Percentiles rank a stretch among this genome's conserved stretches.
Evolutionary conservation across 345 rosid species (phyloP).

Genomic region (Capsella bursapastoris): DNA sequence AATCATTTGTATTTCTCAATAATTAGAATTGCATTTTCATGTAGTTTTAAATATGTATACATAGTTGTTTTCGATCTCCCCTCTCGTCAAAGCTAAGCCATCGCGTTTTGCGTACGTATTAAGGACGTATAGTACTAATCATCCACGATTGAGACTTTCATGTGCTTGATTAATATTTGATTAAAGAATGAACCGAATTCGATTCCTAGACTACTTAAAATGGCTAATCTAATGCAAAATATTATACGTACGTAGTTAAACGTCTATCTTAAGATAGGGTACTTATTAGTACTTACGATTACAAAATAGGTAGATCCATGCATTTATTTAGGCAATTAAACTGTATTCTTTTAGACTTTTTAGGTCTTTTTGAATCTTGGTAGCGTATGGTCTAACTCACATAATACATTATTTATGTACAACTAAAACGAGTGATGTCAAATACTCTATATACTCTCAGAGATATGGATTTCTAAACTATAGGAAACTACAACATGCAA

Average conservation of each 20-base stretch:
- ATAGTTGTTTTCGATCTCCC: slow-evolving; percentile 6
- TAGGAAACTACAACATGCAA: background rate
- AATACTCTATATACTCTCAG: background rate
- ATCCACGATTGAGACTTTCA: background rate
- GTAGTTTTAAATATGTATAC: background rate
- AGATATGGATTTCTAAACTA: background rate
- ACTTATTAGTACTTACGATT: background rate
- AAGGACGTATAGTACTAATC: slow-evolving; percentile 12
- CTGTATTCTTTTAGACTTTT: background rate
- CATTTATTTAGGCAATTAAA: slow-evolving; percentile 2
- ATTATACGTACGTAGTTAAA: background rate
- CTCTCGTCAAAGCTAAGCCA: slow-evolving; percentile 7
- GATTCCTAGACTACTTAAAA: slow-evolving; percentile 12
- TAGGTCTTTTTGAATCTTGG: background rate
- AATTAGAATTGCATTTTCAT: slow-evolving; percentile 21
- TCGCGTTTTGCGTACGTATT: slow-evolving; percentile 21
- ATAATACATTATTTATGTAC: background rate
- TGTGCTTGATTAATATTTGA: background rate
- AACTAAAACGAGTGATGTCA: background rate
- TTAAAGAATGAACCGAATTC: background rate
- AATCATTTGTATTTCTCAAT: slow-evolving; percentile 41
- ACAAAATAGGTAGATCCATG: slow-evolving; percentile 13
- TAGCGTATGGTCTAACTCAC: slow-evolving; percentile 3
- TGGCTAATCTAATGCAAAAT: slow-evolving; percentile 14
- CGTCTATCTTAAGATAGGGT: slow-evolving; percentile 16